Percentiles rank a stretch among this genome's conserved stretches.
phyloP scores from a whole-genome alignment of 169 alveolate genomes.

The Sarcocystis neurona region DNA sequence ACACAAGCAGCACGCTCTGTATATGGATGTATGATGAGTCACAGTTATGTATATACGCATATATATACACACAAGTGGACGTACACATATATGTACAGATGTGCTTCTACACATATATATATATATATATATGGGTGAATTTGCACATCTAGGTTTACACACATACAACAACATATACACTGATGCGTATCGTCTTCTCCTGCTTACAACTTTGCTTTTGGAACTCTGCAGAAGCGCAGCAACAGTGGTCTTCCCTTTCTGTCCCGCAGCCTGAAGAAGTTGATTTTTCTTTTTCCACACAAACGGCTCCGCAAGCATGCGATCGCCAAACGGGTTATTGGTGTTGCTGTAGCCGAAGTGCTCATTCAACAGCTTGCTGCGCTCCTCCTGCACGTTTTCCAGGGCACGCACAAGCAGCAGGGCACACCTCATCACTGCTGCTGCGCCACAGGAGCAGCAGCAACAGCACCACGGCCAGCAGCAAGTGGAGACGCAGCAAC shows the following conservation, averaged over 20 bases:
- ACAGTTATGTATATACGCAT: not conserved
- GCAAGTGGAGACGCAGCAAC: too few species aligned
- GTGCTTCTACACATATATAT: not conserved
- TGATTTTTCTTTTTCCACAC: slow-evolving; percentile 67
- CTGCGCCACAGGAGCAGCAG: too few species aligned
- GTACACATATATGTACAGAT: not conserved
- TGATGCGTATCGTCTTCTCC: not conserved
- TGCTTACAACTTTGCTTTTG: slow-evolving; percentile 60
- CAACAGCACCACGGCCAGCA: too few species aligned
- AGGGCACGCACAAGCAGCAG: too few species aligned
- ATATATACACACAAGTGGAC: not conserved
- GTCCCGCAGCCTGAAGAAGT: slow-evolving; percentile 54
- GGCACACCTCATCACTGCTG: too few species aligned
- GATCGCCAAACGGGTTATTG: slow-evolving; percentile 68
- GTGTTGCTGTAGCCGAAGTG: slow-evolving; percentile 64
- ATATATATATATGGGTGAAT: not conserved
- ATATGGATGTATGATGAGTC: not conserved
- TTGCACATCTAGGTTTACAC: not conserved
- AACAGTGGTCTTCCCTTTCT: slow-evolving; percentile 50
- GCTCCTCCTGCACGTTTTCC: slow-evolving; percentile 65
- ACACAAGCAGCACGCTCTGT: not conserved
- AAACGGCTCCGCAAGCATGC: slow-evolving; percentile 61
- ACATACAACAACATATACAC: not conserved
- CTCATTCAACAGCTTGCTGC: slow-evolving; percentile 60
- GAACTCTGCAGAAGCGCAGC: slow-evolving; percentile 48